Evolutionary conservation across 2,329 filamentous ascomycete species (phyloP), one percentile per base, ranked within the genome.

Genomic region (Nothopassalora personata): DNA sequence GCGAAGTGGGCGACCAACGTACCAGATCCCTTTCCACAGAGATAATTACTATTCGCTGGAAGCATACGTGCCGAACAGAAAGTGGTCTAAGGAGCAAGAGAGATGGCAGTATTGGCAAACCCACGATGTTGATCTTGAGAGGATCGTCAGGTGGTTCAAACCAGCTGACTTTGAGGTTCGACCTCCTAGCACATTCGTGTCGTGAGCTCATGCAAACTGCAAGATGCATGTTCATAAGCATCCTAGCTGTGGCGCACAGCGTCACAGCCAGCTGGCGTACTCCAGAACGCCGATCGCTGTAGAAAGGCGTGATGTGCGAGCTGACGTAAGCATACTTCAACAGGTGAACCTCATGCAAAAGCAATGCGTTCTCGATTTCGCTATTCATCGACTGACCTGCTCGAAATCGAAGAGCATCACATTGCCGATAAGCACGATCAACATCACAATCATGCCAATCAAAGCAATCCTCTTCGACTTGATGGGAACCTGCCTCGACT

Each of bases 1-100:
- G 19, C 73, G 79, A 15, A 75, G 73, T 23, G 83, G 83, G 0
- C 82, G 81, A 3, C 75, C 76, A 0, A 80, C 78, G 0, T 66
- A 80, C 10, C 80, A 84, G 54, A 77, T 83, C 10, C 82, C 82
- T 0, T 83, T 76, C 57, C 76, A 81, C 53, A 73, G 83, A 23
- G 83, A 86, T 59, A 79, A 81, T 49, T 86, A 85, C 65, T 83
- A 86, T 66, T 78, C 81, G 74, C 74, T 86, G 30, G 76, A 84
- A 67, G 80, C 80, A 1, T 85, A 82, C 63, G 65, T 85, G 51
- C 83, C 83, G 0, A 81, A 81, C 61, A 75, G 83, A 23, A 77
- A 76, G 49, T 86, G 83, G 83, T 76, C 71, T 51, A 74, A 73
- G 15, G 73, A 77, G 8, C 65, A 75, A 4, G 67, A 72, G 39